phyloP scores from a whole-genome alignment of 2,329 filamentous ascomycete species.

The Elsinoe australis region DNA sequence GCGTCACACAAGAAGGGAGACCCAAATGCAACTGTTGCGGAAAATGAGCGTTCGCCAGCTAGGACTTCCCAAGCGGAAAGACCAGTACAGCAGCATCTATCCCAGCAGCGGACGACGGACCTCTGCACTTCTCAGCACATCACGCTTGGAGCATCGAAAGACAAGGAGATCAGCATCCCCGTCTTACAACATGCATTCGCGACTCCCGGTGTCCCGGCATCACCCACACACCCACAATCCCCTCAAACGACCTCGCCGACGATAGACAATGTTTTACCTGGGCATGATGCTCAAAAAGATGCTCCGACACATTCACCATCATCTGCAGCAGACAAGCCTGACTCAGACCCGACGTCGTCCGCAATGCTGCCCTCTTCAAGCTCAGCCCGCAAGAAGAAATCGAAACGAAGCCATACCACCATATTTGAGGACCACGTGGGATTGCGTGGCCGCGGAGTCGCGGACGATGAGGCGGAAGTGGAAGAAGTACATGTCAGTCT shows the following conservation, averaged over 20 bases:
- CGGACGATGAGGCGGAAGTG: neutral
- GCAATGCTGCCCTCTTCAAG: constrained; percentile 1
- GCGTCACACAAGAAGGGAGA: no score
- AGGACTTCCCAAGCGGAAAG: no score
- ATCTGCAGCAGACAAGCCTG: neutral
- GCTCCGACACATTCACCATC: neutral
- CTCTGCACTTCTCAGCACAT: no score
- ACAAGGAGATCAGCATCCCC: neutral
- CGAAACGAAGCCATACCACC: constrained; percentile 28
- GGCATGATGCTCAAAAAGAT: neutral
- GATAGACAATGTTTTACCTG: neutral
- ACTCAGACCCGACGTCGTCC: neutral
- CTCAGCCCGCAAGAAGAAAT: neutral
- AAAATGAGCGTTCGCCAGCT: no score
- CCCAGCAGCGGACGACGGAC: no score
- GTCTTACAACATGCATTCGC: neutral
- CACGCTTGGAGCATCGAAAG: no score
- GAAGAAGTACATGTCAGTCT: constrained; percentile 19
- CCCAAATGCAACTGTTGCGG: no score
- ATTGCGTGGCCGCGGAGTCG: constrained; percentile 9
- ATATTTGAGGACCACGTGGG: constrained; percentile 32
- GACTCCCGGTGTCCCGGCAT: neutral
- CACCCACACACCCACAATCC: neutral
- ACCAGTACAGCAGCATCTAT: no score
- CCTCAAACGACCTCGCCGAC: neutral